Conservation (phyloP, 179 eudicot species). For the Silene coronaria region DNA sequence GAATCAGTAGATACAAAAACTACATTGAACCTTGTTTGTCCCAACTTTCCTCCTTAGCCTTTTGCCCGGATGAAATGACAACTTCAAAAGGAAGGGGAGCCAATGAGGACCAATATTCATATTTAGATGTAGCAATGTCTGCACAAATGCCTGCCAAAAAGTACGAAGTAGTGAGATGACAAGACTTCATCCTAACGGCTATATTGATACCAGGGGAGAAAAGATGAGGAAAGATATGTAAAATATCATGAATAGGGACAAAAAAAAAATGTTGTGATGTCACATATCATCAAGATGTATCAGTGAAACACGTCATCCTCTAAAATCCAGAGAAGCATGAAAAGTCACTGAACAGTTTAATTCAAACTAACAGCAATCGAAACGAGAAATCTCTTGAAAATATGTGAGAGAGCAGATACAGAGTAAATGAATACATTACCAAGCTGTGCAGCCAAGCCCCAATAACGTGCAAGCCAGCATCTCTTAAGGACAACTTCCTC, state of each 20-base stretch:
- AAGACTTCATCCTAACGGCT: neutral
- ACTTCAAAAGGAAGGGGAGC: constrained; percentile 97
- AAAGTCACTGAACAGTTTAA: neutral
- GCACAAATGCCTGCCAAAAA: constrained; percentile 66
- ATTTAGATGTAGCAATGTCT: constrained; percentile 72
- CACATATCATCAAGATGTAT: neutral
- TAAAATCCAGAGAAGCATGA: neutral
- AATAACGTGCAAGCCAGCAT: constrained; percentile 96
- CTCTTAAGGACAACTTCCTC: constrained; percentile 97
- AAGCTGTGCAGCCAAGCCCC: constrained; percentile 80
- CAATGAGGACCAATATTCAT: constrained; percentile 90
- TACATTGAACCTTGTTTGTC: constrained; percentile 45
- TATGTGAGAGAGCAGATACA: neutral
- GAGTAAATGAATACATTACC: constrained; percentile 40
- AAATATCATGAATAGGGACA: neutral
- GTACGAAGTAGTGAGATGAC: neutral
- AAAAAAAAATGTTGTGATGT: neutral
- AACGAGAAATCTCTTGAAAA: neutral
- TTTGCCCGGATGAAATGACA: constrained; percentile 88
- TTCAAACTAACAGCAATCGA: neutral
- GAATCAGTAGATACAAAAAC: neutral
- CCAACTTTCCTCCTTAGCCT: constrained; percentile 86
- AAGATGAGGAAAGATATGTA: neutral
- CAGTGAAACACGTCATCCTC: neutral
- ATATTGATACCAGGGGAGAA: neutral